Base-by-base conservation (phyloP, 306 rosid species). In the Begonia peltatifolia region DNA sequence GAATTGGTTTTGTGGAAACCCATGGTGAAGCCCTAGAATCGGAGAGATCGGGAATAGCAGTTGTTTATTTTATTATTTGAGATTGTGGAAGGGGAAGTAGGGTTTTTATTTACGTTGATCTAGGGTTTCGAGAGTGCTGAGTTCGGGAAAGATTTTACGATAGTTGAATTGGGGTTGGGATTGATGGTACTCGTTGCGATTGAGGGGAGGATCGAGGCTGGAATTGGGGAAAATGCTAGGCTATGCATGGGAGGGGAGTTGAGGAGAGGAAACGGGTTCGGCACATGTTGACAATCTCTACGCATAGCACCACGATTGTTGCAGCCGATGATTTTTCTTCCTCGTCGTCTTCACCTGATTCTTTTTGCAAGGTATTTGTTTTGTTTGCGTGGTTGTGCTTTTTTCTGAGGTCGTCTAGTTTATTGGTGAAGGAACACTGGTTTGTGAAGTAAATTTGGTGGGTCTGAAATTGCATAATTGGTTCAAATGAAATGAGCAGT, bases 141-240 rank as follows among this genome's bases (percentile, higher is more conserved):
- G 47, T 14, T 30, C 38, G 58, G 42, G 54, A 52, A 56, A 57
- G 64, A 42, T 20, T 20, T 14, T 64, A 23, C 67, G 66, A 52
- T 63, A 57, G 14, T 47, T 58, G 18, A 47, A 15, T 64, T 57
- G 47, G 65, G 53, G 64, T 57, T 30, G 56, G 71, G 56, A 59
- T 74, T 78, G 76, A 74, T 65, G 77, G 60, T 79, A 30, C 52
- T 64, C 58, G 66, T 64, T 52, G 65, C 66, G 46, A 55, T 25
- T 74, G 73, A 59, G 60, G 72, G 61, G 43, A 65, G 74, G 71
- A 71, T 75, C 76, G 71, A 65, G 63, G 61, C 68, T 60, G 41
- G 71, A 58, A 63, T 71, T 73, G 69, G 78, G 80, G 83, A 77
- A 77, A 77, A 81, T 77, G 84, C 81, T 43, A 77, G 84, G 88